phyloP scores from a whole-genome alignment of 1,139 yeast genomes.

The Yamadazyma buinensis region DNA sequence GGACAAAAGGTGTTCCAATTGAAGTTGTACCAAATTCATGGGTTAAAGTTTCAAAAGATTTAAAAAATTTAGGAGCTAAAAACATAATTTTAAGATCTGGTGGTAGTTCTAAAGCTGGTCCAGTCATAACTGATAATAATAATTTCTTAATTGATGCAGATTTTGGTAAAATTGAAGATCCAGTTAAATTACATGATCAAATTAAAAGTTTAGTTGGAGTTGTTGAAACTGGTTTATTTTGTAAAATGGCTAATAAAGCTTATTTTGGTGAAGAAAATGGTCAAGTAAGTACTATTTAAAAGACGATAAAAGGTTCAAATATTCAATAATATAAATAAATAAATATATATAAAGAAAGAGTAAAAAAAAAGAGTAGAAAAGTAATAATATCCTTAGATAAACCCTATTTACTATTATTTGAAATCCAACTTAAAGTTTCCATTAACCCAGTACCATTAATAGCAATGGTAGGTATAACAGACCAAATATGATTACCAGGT shows the following conservation, averaged over 20 bases:
- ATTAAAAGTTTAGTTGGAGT: conserved; percentile 86
- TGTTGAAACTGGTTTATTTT: conserved; percentile 93
- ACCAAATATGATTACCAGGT: conserved; percentile 62
- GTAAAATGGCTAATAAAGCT: conserved; percentile 65
- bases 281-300: conserved; percentile 32
- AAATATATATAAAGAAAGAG: not conserved
- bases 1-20: conserved; percentile 93
- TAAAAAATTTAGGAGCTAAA: conserved; percentile 63
- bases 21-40: conserved; percentile 92
- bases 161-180: conserved; percentile 73
- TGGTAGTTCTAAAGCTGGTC: conserved; percentile 93
- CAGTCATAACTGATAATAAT: conserved; percentile 95
- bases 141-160: conserved; percentile 92
- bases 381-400: not conserved
- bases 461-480: conserved; percentile 74
- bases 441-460: conserved; percentile 72
- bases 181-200: conserved; percentile 53
- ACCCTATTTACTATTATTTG: conserved; percentile 49
- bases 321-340: not conserved
- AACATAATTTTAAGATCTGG: conserved; percentile 75
- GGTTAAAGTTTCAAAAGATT: conserved; percentile 66
- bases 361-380: not conserved
- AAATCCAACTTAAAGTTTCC: conserved; percentile 73
- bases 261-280: conserved; percentile 88
- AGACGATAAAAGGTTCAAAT: too few species aligned